Evolutionary conservation across 75 land plant species (phyloP), one percentile per base, ranked within the genome.

Genomic region (Azolla pinnata): DNA sequence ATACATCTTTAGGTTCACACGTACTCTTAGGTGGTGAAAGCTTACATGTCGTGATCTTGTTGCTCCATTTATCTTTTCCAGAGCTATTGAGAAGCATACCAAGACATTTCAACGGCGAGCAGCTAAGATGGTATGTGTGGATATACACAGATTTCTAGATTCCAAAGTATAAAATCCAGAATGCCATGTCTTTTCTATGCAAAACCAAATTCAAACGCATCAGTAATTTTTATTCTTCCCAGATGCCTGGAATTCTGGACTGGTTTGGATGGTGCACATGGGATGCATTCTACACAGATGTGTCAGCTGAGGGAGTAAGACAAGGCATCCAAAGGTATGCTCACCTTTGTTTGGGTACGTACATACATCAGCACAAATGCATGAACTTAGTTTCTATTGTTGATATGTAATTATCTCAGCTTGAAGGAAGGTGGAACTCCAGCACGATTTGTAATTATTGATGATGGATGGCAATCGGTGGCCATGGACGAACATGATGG

Each of bases 261-360:
- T 93, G 89, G 87, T 93, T 93, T 71, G 98, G 98, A 12, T 93
- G 98, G 98, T 93, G 98, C 44, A 93, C 98, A 20, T 93, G 98
- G 98, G 90, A 93, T 78, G 98, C 98, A 42, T 93, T 93, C 61
- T 88, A 93, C 44, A 88, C 96, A 0, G 76, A 88, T 59, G 98
- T 93, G 20, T 77, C 87, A 33, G 70, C 87, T 9, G 87, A 88
- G 25, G 95, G 90, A 0, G 82, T 93, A 18, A 71, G 54, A 27
- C 64, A 79, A 68, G 98, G 98, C 29, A 9, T 93, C 24, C 60
- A 79, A 62, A 88, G 97, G 97, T 87, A 75, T 17, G n/a, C n/a
- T n/a, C n/a, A n/a, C n/a, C n/a, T n/a, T n/a, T n/a, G n/a, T n/a
- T n/a, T n/a, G n/a, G n/a, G n/a, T n/a, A n/a, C n/a, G n/a, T n/a